phyloP scores from a whole-genome alignment of 768 basidiomycete species.

The Trametes villosa region DNA sequence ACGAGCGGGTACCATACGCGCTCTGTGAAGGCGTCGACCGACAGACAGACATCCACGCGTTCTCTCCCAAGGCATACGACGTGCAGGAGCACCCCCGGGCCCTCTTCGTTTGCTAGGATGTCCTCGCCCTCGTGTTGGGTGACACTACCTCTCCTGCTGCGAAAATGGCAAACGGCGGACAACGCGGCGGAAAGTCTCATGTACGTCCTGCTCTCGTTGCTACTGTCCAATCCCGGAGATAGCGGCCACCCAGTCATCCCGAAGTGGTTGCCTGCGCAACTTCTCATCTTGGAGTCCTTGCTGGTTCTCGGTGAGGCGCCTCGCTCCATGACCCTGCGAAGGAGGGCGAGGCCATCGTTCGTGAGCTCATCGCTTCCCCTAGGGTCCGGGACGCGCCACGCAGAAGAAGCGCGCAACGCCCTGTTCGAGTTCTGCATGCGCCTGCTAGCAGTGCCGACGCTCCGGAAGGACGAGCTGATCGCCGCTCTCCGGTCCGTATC shows the following conservation, averaged over 20 bases:
- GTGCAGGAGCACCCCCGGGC: slow-evolving; percentile 77
- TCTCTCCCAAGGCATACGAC: slow-evolving; percentile 67
- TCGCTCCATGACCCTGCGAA: slow-evolving; percentile 66
- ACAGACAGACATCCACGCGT: slow-evolving; percentile 75
- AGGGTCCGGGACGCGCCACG: slow-evolving; percentile 66
- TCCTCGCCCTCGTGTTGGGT: slow-evolving; percentile 82
- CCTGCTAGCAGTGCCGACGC: slow-evolving; percentile 63
- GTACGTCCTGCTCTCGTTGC: slow-evolving; percentile 67
- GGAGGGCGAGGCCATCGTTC: slow-evolving; percentile 64
- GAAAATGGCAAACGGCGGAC: slow-evolving; percentile 37
- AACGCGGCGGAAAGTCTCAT: slow-evolving; percentile 62
- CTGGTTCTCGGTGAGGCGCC: slow-evolving; percentile 77
- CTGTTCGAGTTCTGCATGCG: slow-evolving; percentile 80
- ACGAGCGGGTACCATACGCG: slow-evolving; percentile 60
- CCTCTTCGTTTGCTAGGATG: slow-evolving; percentile 79
- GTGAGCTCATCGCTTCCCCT: slow-evolving; percentile 53
- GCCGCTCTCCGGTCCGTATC: slow-evolving; percentile 79
- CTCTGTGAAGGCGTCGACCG: slow-evolving; percentile 73
- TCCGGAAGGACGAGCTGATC: slow-evolving; percentile 82
- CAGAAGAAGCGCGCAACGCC: slow-evolving; percentile 60
- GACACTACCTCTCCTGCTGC: slow-evolving; percentile 69
- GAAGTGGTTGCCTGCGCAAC: slow-evolving; percentile 85
- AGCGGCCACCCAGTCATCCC: slow-evolving; percentile 63
- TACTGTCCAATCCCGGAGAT: slow-evolving; percentile 59
- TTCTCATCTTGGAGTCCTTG: slow-evolving; percentile 85